A percentile compares a stretch with the other conserved stretches of the same genome.
phyloP scores from a whole-genome alignment of 306 rosid species.

The Calophaca sinica region DNA sequence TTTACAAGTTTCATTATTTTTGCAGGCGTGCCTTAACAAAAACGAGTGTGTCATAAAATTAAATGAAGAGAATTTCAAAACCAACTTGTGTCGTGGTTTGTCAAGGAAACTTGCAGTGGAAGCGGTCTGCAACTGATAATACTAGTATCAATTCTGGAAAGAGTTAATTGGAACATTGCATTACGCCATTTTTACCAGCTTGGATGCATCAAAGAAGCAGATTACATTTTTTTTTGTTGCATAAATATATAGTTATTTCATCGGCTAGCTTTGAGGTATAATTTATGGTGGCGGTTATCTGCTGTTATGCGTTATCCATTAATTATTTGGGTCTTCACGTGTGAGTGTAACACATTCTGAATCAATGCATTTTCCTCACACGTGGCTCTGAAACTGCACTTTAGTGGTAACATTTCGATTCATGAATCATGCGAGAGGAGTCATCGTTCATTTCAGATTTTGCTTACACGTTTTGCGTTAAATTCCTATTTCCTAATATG shows the following conservation, averaged over 20 bases:
- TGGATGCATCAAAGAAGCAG: conserved; percentile 37
- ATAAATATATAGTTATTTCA: neutral
- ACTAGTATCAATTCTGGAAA: neutral
- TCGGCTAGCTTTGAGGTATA: neutral
- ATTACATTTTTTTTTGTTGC: conserved; percentile 39
- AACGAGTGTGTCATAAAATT: conserved; percentile 64
- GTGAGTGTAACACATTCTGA: conserved; percentile 21
- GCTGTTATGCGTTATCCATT: conserved; percentile 37
- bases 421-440: neutral
- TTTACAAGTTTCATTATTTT: conserved; percentile 39
- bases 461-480: too few relatives aligned
- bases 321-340: neutral
- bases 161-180: conserved; percentile 32
- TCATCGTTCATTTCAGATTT: too few relatives aligned
- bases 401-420: neutral
- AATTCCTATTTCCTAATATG: too few relatives aligned
- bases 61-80: conserved; percentile 62
- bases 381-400: neutral
- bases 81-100: conserved; percentile 54
- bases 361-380: conserved; percentile 37
- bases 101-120: conserved; percentile 84
- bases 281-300: conserved; percentile 33
- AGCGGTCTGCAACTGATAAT: conserved; percentile 68
- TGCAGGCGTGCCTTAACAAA: conserved; percentile 77
- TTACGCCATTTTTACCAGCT: conserved; percentile 36